Base-by-base conservation (phyloP, 2,329 filamentous ascomycete genomes). In the Colletotrichum scovillei region DNA sequence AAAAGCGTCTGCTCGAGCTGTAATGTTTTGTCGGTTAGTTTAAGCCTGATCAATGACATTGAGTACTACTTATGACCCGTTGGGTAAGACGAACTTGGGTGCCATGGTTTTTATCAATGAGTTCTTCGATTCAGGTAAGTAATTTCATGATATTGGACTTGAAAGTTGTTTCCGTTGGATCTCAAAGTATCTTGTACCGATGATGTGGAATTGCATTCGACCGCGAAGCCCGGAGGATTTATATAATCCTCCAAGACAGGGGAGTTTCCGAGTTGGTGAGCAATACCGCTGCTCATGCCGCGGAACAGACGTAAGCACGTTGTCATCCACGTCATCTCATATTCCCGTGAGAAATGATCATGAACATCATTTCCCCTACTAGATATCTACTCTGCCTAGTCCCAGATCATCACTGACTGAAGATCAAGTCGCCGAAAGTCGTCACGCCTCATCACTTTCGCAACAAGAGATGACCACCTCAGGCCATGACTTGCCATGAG, bases 1-100 rank as follows among this genome's bases (percentile, higher is more conserved):
- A 74, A 49, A 67, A 63, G 11, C 72, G 72, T 53, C 58, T 62
- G 62, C 67, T 63, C 5, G 62, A 67, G 68, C 68, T 74, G 26
- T 5, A 26, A 4, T 9, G 5, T 22, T 5, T 16, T 16, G n/a
- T 74, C 16, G 62, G 46, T 55, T 16, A 5, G 14, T 5, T 22
- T 28, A 1, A 26, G 42, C 19, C 38, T 19, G 2, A 42, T 19
- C 16, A 8, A 42, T 16, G 1, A 42, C 3, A 7, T 5, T 42
- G 16, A 14, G 38, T 19, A 35, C 30, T 30, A 30, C 7, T 30
- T 30, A 38, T 38, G 35, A 38, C 5, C 19, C 28, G 8, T 4
- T 22, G 32, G 11, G 11, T 3, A 14, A 16, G 32, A 58, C 68
- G 2, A 46, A 74, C 72, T 63, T 74, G 49, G 57, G 69, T 6